Evolutionary conservation across 2,329 filamentous ascomycete species (phyloP).

Genomic region (Pyrenochaeta sp.): DNA sequence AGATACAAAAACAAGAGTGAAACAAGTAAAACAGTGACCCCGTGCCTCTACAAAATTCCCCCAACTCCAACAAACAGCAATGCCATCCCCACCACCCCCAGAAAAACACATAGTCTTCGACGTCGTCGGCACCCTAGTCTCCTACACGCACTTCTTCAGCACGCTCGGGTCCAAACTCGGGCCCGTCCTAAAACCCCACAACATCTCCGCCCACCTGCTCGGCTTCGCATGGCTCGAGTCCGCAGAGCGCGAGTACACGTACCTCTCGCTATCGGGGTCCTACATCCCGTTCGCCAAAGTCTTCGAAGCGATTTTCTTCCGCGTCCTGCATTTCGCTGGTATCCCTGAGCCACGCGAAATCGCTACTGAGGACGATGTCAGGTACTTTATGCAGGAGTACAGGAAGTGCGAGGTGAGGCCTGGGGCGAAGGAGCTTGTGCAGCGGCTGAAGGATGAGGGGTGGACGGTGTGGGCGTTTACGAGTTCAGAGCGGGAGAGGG

Average conservation of each 20-base stretch:
- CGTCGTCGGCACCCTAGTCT: conserved; percentile 61
- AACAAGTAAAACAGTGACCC: no score
- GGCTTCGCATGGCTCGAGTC: conserved; percentile 58
- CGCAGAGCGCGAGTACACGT: conserved; percentile 60
- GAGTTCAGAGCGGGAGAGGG: conserved; percentile 58
- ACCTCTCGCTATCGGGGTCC: conserved; percentile 54
- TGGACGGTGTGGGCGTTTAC: conserved; percentile 65
- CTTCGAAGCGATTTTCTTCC: conserved; percentile 58
- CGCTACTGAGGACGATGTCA: conserved; percentile 54
- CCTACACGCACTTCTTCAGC: conserved; percentile 54
- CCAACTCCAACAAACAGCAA: no score
- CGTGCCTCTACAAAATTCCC: no score
- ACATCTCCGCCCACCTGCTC: conserved; percentile 54
- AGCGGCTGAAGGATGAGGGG: conserved; percentile 53
- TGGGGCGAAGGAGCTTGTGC: conserved; percentile 53
- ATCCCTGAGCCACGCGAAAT: conserved; percentile 53
- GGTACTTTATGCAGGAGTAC: conserved; percentile 51
- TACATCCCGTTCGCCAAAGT: conserved; percentile 55
- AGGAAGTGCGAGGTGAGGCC: conserved; percentile 40
- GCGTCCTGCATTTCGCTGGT: conserved; percentile 55
- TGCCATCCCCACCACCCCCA: background rate
- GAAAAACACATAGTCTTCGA: conserved; percentile 33
- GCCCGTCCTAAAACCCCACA: conserved; percentile 46
- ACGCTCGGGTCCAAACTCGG: conserved; percentile 54
- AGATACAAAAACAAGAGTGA: no score